Conservation (phyloP, 1,139 yeast genomes). For the Suhomyces panamericanus region DNA sequence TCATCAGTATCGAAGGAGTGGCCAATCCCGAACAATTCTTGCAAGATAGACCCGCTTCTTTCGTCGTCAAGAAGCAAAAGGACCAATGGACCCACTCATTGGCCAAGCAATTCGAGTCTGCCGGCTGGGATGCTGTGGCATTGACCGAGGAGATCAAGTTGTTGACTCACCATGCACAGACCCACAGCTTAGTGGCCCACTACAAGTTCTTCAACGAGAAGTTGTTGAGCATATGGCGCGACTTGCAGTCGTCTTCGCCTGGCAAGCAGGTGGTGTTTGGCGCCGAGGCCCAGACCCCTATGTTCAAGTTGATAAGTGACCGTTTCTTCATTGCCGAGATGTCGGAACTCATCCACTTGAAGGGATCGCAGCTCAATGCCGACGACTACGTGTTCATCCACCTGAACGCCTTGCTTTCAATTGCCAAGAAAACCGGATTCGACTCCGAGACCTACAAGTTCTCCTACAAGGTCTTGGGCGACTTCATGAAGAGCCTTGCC, state of each 20-base stretch:
- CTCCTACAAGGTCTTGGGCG: conserved; percentile 35
- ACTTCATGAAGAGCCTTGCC: conserved; percentile 29
- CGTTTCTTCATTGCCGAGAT: conserved; percentile 48
- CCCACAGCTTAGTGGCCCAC: conserved; percentile 27
- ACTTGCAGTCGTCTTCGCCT: conserved; percentile 21
- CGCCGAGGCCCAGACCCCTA: conserved; percentile 6
- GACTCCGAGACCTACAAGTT: conserved; percentile 41
- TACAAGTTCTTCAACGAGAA: conserved; percentile 36
- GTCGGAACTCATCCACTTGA: conserved; percentile 44
- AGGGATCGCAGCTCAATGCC: conserved; percentile 13
- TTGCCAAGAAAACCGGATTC: conserved; percentile 44
- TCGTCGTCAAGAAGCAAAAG: conserved; percentile 18
- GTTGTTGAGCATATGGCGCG: conserved; percentile 38
- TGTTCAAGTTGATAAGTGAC: conserved; percentile 38
- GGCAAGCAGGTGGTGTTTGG: conserved; percentile 9
- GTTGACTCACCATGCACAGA: conserved; percentile 22
- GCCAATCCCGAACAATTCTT: conserved; percentile 29
- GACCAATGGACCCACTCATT: conserved; percentile 20
- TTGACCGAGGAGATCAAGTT: conserved; percentile 41
- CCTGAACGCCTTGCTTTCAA: conserved; percentile 42
- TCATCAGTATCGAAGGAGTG: conserved; percentile 44
- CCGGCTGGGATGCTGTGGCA: conserved; percentile 12
- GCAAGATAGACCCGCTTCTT: conserved; percentile 18
- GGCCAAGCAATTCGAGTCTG: conserved; percentile 18
- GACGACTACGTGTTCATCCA: conserved; percentile 33